Percentiles rank a stretch among this genome's conserved stretches.
phyloP scores from a whole-genome alignment of 257 asterid species.

The Salvia splendens region DNA sequence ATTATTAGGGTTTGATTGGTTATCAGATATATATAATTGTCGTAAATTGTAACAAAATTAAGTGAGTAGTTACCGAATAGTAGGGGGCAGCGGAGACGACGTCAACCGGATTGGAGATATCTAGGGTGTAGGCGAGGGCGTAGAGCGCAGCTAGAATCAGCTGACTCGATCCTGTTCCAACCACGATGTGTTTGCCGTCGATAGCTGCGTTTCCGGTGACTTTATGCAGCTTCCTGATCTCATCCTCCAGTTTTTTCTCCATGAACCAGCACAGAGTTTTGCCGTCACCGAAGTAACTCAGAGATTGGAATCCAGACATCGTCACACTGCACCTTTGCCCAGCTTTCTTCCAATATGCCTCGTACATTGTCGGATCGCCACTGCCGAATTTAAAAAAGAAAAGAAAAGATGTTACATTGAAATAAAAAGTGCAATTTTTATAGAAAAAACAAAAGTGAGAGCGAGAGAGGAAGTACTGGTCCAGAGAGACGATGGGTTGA shows the following conservation, averaged over 20 bases:
- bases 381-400: slow-evolving; percentile 23
- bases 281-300: slow-evolving; percentile 64
- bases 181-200: slow-evolving; percentile 53
- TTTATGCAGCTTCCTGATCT: slow-evolving; percentile 52
- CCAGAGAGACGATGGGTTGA: slow-evolving; percentile 47
- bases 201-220: slow-evolving; percentile 62
- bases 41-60: too few species aligned
- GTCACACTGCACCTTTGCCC: slow-evolving; percentile 37
- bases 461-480: slow-evolving; percentile 52
- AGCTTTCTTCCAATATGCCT: slow-evolving; percentile 41
- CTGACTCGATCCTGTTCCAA: slow-evolving; percentile 89
- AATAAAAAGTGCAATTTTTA: background rate
- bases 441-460: background rate
- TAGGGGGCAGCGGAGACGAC: slow-evolving; percentile 78
- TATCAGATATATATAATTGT: too few species aligned
- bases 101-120: slow-evolving; percentile 49
- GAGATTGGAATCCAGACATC: slow-evolving; percentile 48
- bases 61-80: slow-evolving; percentile 52
- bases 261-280: slow-evolving; percentile 68
- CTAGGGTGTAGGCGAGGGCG: slow-evolving; percentile 51
- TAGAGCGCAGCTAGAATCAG: slow-evolving; percentile 65
- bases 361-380: slow-evolving; percentile 56
- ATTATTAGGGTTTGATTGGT: too few species aligned
- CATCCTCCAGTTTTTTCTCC: slow-evolving; percentile 74
- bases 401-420: background rate